Conservation (phyloP, 768 basidiomycete species). For the Panaeolus papilionaceus region DNA sequence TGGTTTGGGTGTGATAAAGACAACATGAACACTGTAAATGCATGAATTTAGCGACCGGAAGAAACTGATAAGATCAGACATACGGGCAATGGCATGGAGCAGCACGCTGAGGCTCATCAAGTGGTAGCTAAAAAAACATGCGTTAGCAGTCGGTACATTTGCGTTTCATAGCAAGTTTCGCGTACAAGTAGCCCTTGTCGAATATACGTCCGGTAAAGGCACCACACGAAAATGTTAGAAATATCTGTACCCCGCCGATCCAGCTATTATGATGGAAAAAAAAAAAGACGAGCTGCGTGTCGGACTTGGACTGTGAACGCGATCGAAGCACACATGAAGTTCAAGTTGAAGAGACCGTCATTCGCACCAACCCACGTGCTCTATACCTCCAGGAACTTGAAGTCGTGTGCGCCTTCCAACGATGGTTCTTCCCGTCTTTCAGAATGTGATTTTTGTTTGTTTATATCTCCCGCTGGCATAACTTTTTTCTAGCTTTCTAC, state of each 20-base stretch:
- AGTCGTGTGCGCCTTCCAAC: too few species aligned
- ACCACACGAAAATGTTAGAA: constrained; percentile 53
- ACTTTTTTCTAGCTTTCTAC: too few species aligned
- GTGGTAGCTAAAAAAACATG: constrained; percentile 23
- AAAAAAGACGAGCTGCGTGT: background rate
- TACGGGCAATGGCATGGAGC: constrained; percentile 34
- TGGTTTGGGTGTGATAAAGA: constrained; percentile 39
- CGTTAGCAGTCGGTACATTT: background rate
- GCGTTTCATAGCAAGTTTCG: background rate
- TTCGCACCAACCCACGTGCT: too few species aligned
- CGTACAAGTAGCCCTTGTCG: constrained; percentile 60
- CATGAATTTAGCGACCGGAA: background rate
- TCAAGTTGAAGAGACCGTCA: constrained; percentile 4
- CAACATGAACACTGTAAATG: constrained; percentile 38
- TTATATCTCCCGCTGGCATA: too few species aligned
- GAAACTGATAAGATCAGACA: constrained; percentile 14
- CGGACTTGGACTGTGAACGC: background rate
- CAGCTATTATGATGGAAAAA: constrained; percentile 35
- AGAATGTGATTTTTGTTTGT: too few species aligned
- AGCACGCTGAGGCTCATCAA: constrained; percentile 30
- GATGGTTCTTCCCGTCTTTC: too few species aligned
- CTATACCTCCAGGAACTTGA: too few species aligned
- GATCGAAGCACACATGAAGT: background rate
- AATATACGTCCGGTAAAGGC: constrained; percentile 52
- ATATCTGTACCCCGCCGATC: constrained; percentile 61